Base-by-base conservation (phyloP, 805 yeast genomes). In the Danielia oregonensis region DNA sequence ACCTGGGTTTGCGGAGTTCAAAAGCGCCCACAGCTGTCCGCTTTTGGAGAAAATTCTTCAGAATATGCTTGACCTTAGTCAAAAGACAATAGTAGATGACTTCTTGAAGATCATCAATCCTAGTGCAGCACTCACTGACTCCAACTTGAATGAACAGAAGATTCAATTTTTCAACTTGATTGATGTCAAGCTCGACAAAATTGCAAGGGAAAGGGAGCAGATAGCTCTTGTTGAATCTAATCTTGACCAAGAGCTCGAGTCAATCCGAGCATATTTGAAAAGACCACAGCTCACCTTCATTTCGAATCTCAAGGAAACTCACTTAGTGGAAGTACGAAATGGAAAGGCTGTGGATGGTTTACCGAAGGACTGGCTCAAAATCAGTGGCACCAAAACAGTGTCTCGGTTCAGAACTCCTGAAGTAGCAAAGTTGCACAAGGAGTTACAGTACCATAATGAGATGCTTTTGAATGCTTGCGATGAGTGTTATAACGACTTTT, bases 301-400 rank as follows among this genome's bases (percentile, higher is more conserved):
- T 17, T 70, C 79, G 10, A 78, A 74, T 35, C 69, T 74, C 32
- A 80, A 78, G 33, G 84, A 82, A 14, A 82, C 86, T 2, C 84
- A 81, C 50, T 61, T 89, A 30, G 70, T 93, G 15, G 96, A 89
- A 49, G 79, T 91, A 0, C 63, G 86, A 28, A 79, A 79, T 42
- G 65, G 64, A 1, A 59, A 72, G 9, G 74, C 74, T 28, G 65
- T 72, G 2, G 74, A 73, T 27, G 57, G 61, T 1, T 57, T 89
- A 2, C 97, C 97, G 0, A 47, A 63, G 2, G 78, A 76, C 33
- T 91, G 96, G 96, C 60, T 82, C 9, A 82, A 86, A 46, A 74
- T 85, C 17, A 82, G 76, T 47, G 82, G 82, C 6, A 74, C 94
- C 30, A 66, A 78, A 41, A 56, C 78, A 2, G 79, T 86, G 1